Base-by-base conservation (phyloP, 176 grass and related monocot genomes). In the Musa itinerans region DNA sequence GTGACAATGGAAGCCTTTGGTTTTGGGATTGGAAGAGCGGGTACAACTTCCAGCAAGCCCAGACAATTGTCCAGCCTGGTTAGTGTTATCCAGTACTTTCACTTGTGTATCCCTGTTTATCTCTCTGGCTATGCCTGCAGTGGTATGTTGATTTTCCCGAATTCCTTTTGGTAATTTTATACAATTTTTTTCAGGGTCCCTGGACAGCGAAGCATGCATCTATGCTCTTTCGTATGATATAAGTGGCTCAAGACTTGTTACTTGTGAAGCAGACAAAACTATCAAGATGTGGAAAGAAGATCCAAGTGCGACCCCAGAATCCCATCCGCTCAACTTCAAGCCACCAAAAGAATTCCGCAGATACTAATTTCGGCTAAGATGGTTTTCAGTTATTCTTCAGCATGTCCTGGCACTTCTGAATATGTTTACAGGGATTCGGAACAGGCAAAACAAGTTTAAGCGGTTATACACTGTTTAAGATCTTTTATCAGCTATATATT, bases 1-100 rank as follows among this genome's bases (percentile, higher is more conserved):
- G 96, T 78, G 96, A 99, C 74, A 99, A 99, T 86, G 96, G 96
- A 79, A 99, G 96, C 83, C 62, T 99, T 68, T 95, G 96, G 96
- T 99, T 99, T 80, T 99, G 96, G 96, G 96, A 99, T 83, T 99
- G 96, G 96, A 99, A 99, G 81, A 99, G 96, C n/a, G 96, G 96
- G 16, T 85, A 99, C 76, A 99, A 99, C 86, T 99, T 94, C 57
- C 88, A 99, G 77, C 96, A 95, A 82, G 86, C 82, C 3, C 91
- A 99, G 81, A 99, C 96, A 43, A 99, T 95, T 21, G 91, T 99
- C 69, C 96, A 96, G 68, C 93, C 93, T 74, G 93, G 93, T 96
- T 68, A 75, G 76, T 68, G 53, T 75, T 55, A 52, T 43, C 21
- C 9, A 71, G 34, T 6, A 43, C 55, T 52, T 71, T 49, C 8